Percentiles rank a stretch among this genome's conserved stretches.
These are phyloP conservation scores for Magnolia changhungtana DNA, from an alignment of 164 flowering plant genomes.

Conservation along the genomic window DNA sequence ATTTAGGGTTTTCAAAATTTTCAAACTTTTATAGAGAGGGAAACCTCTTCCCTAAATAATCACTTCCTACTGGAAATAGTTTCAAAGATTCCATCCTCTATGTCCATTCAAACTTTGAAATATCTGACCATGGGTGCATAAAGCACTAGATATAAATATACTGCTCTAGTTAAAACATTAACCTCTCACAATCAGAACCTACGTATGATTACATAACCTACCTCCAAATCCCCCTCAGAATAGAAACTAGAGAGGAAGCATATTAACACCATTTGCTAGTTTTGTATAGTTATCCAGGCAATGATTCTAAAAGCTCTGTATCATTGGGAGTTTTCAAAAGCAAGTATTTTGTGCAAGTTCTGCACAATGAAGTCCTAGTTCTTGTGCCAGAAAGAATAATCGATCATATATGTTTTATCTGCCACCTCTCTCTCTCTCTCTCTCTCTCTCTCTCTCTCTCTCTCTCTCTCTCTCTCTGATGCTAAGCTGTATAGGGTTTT, in stretches of 20 bases:
- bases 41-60: too few species aligned
- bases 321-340: slow-evolving; percentile 21
- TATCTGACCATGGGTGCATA: neutral
- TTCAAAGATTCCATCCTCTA: slow-evolving; percentile 62
- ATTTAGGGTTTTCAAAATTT: too few species aligned
- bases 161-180: neutral
- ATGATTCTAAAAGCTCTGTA: slow-evolving; percentile 9
- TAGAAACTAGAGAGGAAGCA: slow-evolving; percentile 80
- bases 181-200: neutral
- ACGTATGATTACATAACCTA: neutral
- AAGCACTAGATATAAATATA: too few species aligned
- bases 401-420: neutral
- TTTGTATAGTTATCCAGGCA: slow-evolving; percentile 64
- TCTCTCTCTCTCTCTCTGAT: too few species aligned
- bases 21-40: too few species aligned
- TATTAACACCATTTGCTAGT: slow-evolving; percentile 86
- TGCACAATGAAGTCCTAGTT: slow-evolving; percentile 84
- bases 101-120: slow-evolving; percentile 56
- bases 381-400: slow-evolving; percentile 60
- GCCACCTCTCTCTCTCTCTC: neutral
- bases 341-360: slow-evolving; percentile 77
- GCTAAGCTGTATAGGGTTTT: too few species aligned
- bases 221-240: slow-evolving; percentile 84
- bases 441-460: too few species aligned
- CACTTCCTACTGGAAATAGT: slow-evolving; percentile 41